Percentiles rank a stretch among this genome's conserved stretches.
Conservation (phyloP, 1,284 basidiomycete species). For the Hortiboletus rubellus region DNA sequence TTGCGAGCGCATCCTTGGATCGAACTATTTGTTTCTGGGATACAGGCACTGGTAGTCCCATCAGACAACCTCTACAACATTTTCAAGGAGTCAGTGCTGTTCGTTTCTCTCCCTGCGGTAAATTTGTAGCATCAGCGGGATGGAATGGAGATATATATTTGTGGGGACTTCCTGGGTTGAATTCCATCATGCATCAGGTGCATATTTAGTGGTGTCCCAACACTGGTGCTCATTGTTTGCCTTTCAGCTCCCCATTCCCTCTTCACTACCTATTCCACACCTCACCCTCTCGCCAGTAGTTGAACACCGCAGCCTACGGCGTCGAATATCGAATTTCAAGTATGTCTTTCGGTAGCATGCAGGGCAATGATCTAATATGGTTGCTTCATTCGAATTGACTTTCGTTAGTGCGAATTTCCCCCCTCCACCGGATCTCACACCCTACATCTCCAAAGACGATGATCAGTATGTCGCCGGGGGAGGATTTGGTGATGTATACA, state of each 20-base stretch:
- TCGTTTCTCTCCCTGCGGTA: slow-evolving; percentile 7
- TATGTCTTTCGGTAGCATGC: too few species aligned
- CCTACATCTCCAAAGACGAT: background rate
- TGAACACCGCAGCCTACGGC: too few species aligned
- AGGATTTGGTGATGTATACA: slow-evolving; percentile 19
- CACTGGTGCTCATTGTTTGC: background rate
- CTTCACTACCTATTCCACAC: too few species aligned
- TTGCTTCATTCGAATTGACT: background rate
- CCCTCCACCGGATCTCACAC: slow-evolving; percentile 14
- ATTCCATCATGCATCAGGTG: background rate
- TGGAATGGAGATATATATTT: accelerated
- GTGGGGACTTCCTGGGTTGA: background rate
- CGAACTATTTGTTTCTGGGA: slow-evolving; percentile 17
- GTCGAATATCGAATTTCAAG: too few species aligned
- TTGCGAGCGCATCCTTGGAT: slow-evolving; percentile 12
- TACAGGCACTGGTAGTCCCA: background rate
- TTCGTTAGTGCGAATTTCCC: background rate
- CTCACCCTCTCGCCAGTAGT: too few species aligned
- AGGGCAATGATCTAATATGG: too few species aligned
- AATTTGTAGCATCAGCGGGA: background rate
- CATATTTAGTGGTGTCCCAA: background rate
- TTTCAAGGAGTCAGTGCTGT: accelerated
- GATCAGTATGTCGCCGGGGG: slow-evolving; percentile 8
- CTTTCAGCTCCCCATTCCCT: too few species aligned
- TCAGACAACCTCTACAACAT: background rate